phyloP scores from a whole-genome alignment of 192 early-diverging fungal species.

The Coemansia sp. region DNA sequence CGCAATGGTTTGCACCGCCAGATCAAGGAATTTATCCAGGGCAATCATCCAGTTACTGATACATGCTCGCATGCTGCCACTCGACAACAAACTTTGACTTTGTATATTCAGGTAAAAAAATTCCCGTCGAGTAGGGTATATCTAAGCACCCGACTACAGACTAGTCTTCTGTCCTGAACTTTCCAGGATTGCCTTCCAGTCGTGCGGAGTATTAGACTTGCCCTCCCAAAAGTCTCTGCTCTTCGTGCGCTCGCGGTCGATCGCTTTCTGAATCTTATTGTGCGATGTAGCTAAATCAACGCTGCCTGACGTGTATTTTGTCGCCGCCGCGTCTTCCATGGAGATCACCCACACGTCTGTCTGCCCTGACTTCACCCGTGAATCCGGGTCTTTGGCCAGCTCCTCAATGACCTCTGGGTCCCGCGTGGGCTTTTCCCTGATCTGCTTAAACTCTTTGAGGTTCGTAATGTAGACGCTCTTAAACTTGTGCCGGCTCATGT shows the following conservation, averaged over 20 bases:
- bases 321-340: not conserved
- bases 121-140: too few species aligned
- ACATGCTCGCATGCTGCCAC: too few species aligned
- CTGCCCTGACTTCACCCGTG: slow-evolving; percentile 4
- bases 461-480: slow-evolving; percentile 34
- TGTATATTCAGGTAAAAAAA: too few species aligned
- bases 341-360: slow-evolving; percentile 28
- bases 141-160: not conserved
- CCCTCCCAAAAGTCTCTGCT: slow-evolving; percentile 51
- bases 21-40: too few species aligned
- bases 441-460: slow-evolving; percentile 33
- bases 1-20: too few species aligned
- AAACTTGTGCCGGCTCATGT: slow-evolving; percentile 25
- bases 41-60: too few species aligned
- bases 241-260: slow-evolving; percentile 20
- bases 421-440: slow-evolving; percentile 14
- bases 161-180: slow-evolving; percentile 3
- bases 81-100: too few species aligned
- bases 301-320: slow-evolving; percentile 4
- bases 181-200: slow-evolving; percentile 36
- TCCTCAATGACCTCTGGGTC: slow-evolving; percentile 19
- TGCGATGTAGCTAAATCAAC: slow-evolving; percentile 6
- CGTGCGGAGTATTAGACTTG: slow-evolving; percentile 35
- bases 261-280: slow-evolving; percentile 11
- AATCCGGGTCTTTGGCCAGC: slow-evolving; percentile 19